Percentiles rank a stretch among this genome's conserved stretches.
phyloP scores from a whole-genome alignment of 2,329 filamentous ascomycete genomes.

The Cladosporium velox region DNA sequence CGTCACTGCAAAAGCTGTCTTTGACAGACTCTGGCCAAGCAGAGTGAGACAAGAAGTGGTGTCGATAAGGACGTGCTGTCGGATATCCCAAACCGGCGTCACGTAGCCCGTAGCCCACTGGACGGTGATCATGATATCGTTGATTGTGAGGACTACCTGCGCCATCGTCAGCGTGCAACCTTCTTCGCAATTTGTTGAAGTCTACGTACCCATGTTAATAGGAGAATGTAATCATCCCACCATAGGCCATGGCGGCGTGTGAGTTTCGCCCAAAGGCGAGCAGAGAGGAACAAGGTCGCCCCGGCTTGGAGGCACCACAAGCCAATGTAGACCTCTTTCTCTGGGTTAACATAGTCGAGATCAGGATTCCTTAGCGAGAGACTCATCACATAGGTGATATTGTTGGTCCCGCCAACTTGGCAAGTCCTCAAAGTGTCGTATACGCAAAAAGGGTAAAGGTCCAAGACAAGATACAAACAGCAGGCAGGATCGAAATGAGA shows the following conservation, averaged over 20 bases:
- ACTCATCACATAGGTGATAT: constrained; percentile 24
- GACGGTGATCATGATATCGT: constrained; percentile 49
- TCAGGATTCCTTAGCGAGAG: constrained; percentile 23
- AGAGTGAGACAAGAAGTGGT: constrained; percentile 43
- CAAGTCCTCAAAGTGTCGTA: neutral
- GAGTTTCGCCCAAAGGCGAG: constrained; percentile 42
- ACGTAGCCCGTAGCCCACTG: constrained; percentile 55
- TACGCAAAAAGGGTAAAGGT: neutral
- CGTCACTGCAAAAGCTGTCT: constrained; percentile 45
- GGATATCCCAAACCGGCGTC: constrained; percentile 51
- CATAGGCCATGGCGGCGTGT: constrained; percentile 43
- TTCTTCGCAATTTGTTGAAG: neutral
- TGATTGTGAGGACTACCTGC: constrained; percentile 48
- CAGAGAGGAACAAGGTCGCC: constrained; percentile 39
- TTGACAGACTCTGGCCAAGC: constrained; percentile 41
- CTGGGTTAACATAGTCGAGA: constrained; percentile 39
- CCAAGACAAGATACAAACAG: neutral
- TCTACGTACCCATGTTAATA: constrained; percentile 40
- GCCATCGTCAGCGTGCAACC: constrained; percentile 15
- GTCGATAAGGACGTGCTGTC: constrained; percentile 57
- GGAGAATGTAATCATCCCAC: constrained; percentile 45
- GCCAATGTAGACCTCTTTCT: constrained; percentile 40
- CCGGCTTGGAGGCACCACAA: constrained; percentile 44
- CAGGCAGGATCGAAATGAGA: neutral
- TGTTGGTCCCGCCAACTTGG: neutral